phyloP scores from a whole-genome alignment of 2,329 filamentous ascomycete species.

The Botrytis hyacinthi region DNA sequence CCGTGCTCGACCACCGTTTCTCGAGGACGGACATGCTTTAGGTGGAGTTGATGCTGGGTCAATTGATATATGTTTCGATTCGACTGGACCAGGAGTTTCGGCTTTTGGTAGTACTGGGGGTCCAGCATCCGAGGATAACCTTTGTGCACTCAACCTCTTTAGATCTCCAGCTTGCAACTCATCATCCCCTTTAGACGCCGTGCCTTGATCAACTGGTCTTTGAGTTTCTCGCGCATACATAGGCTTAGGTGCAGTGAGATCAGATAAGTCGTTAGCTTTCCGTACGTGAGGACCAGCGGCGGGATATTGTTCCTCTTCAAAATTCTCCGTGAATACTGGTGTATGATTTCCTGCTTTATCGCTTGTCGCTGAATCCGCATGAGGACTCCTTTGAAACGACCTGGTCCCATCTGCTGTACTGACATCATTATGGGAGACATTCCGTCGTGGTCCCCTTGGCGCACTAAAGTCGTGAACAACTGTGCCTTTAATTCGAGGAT shows the following conservation, averaged over 20 bases:
- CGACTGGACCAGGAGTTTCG: slow-evolving; percentile 21
- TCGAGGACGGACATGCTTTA: slow-evolving; percentile 28
- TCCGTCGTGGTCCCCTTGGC: slow-evolving; percentile 48
- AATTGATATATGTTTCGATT: slow-evolving; percentile 32
- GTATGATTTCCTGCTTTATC: slow-evolving; percentile 46
- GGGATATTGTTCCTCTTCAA: slow-evolving; percentile 48
- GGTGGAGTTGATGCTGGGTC: slow-evolving; percentile 31
- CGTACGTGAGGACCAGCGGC: slow-evolving; percentile 39
- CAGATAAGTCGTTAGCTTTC: slow-evolving; percentile 38
- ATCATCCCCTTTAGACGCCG: slow-evolving; percentile 27
- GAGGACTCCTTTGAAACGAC: slow-evolving; percentile 30
- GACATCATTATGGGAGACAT: slow-evolving; percentile 39
- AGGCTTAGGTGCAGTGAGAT: slow-evolving; percentile 36
- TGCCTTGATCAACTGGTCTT: slow-evolving; percentile 27
- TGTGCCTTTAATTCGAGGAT: slow-evolving; percentile 63
- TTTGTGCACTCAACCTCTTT: slow-evolving; percentile 24
- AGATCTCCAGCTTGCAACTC: slow-evolving; percentile 26
- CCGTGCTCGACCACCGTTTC: slow-evolving; percentile 43
- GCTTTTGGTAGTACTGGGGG: slow-evolving; percentile 33
- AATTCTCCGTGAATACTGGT: slow-evolving; percentile 54
- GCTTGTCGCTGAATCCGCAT: slow-evolving; percentile 12
- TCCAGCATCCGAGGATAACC: slow-evolving; percentile 28
- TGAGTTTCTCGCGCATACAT: slow-evolving; percentile 35
- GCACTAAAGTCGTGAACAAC: slow-evolving; percentile 65
- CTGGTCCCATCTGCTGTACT: slow-evolving; percentile 20